Base-by-base conservation (phyloP, 768 basidiomycete species). In the Roridomyces roridus region DNA sequence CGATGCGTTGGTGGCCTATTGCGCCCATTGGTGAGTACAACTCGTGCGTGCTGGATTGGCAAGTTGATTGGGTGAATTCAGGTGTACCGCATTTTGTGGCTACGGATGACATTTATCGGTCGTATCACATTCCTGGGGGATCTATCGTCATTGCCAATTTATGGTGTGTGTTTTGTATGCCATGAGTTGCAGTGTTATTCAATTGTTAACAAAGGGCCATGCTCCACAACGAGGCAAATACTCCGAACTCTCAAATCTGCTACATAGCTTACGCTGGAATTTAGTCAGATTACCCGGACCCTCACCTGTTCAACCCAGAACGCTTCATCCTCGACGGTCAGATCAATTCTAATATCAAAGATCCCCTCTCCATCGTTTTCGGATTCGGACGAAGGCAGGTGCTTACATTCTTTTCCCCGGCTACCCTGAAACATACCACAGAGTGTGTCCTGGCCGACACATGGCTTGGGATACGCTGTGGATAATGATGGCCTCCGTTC, bases 121-220 rank as follows among this genome's bases (percentile, higher is more conserved):
- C 56, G 9, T 63, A 65, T 53, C 55, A 46, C 7, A 58, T 64
- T 14, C 63, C 63, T 2, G 51, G 45, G 15, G 63, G 59, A 12
- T 51, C 60, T 4, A 11, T 45, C 3, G 36, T 57, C 6, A 20
- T 57, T 17, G 48, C 37, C 14, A 57, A 57, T 43, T 2, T 26
- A 6, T 57, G 55, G 55, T 57, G 17, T n/a, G 51, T 42, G 3
- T 34, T 5, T 9, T n/a, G 3, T 24, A 12, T n/a, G 45, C 10
- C 37, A 18, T 6, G 3, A 5, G 6, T 10, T 23, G 4, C 37
- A 17, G n/a, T 2, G 14, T n/a, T 7, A n/a, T 34, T n/a, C n/a
- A n/a, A 17, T 24, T 17, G 25, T 7, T n/a, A 4, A 3, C 5
- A 2, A 2, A 53, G 51, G 51, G 41, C 51, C 6, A 53, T 53